Base-by-base conservation (phyloP, 176 grass and related monocot species). In the Panicum miliaceum region DNA sequence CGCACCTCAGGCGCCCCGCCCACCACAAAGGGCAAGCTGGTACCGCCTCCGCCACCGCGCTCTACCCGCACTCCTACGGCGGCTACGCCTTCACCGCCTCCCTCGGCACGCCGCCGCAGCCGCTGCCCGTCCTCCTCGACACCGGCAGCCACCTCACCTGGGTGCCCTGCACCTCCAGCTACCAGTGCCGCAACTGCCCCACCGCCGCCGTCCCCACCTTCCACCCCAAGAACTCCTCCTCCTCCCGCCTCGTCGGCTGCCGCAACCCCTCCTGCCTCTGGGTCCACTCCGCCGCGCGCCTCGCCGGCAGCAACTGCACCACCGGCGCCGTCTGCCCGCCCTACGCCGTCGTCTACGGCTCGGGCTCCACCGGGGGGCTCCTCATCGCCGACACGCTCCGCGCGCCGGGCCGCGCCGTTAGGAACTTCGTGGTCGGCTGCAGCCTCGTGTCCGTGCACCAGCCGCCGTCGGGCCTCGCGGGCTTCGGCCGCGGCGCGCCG, bases 21-120 rank as follows among this genome's bases (percentile, higher is more conserved):
- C 19, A 19, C 38, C 40, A 47, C 0, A 61, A 26, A 7, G 22
- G 2, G 8, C 13, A 48, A 43, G 41, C 5, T 8, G 45, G 45
- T 3, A 12, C 45, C 64, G 2, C 15, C 8, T 1, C 12, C 20
- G 15, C 15, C 54, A 51, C 90, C 2, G 60, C 82, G 60, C 89
- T 97, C 8, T 94, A 84, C 92, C 89, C 95, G 42, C 92, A 94
- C 71, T 97, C 90, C 6, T 97, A 94, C 79, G 95, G 95, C 34
- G 95, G 92, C 23, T 97, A 97, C 90, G 94, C 92, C 5, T 90
- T 97, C 88, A 71, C 84, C 36, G 70, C 92, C 42, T 81, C 82
- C 10, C 79, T 97, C 66, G 95, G 95, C 77, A 89, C 90, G 58
- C 92, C 92, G 68, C 89, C 90, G 26, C 92, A 81, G 34, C 42